Base-by-base conservation (phyloP, 345 rosid genomes). In the Acer yangbiense region DNA sequence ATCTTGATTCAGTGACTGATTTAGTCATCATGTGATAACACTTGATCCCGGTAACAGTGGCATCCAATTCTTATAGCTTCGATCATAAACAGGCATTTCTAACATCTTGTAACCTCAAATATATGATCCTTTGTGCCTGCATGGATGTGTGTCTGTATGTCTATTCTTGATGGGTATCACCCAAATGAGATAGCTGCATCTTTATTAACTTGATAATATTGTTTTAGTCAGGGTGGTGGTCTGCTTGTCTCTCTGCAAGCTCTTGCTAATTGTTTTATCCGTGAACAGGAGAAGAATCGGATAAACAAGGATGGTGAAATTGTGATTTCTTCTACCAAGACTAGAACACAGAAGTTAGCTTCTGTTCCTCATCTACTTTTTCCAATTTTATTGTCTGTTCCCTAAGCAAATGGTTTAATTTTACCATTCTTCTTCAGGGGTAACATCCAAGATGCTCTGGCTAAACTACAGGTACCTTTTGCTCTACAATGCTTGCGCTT, bases 231-330 rank as follows among this genome's bases (percentile, higher is more conserved):
- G 18, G 11, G 27, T 32, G 13, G 16, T 76, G 18, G 27, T 27
- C 52, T 80, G 64, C 76, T 74, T 58, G 35, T 72, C 52, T 66
- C 72, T 75, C 27, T 60, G 5, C 65, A 50, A 57, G 76, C 21
- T 29, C 63, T 23, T 27, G 10, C 39, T 71, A 29, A 35, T 23
- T 25, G 23, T 54, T 71, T 52, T 69, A 62, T 74, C 25, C 79
- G 44, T 83, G 18, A 80, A 80, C 87, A 97, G 98, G 98, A 97
- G 86, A 97, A 94, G 89, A 97, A 94, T 79, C 84, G 98, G 69
- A 94, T 97, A 75, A 94, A 97, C 89, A 91, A 88, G 85, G 98
- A 97, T n/a, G 98, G 98, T 27, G 98, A 97, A 79, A 86, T 97
- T 55, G 99, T 97, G 84, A 84, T 97, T 78, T 91, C 98, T 72